Evolutionary conservation across 257 asterid genomes (phyloP).

Genomic region (Solanum peruvianum): DNA sequence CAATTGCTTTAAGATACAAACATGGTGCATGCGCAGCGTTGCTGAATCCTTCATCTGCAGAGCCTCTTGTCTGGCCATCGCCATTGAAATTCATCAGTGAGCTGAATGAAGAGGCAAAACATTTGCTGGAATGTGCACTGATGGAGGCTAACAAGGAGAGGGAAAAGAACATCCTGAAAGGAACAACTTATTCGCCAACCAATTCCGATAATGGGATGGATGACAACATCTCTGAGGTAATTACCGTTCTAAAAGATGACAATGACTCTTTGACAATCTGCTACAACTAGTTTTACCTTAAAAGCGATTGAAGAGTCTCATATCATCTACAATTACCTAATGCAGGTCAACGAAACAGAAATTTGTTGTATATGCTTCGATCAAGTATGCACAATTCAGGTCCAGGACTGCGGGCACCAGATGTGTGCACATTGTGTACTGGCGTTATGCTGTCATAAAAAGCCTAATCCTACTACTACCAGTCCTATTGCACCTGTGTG

Average conservation of each 20-base stretch:
- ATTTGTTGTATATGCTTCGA: constrained; percentile 92
- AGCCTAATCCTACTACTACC: constrained; percentile 63
- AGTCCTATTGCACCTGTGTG: constrained; percentile 50
- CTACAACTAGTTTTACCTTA: background rate
- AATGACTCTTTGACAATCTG: background rate
- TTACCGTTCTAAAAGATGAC: background rate
- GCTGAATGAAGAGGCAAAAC: constrained; percentile 76
- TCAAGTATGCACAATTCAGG: constrained; percentile 82
- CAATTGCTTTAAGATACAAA: constrained; percentile 62
- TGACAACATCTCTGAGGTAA: constrained; percentile 68
- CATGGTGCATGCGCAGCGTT: constrained; percentile 84
- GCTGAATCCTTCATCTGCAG: constrained; percentile 85
- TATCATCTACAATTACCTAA: background rate
- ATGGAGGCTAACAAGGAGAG: constrained; percentile 79
- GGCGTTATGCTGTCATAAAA: constrained; percentile 83
- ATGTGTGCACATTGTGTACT: constrained; percentile 97
- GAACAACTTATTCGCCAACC: constrained; percentile 46
- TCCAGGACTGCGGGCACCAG: constrained; percentile 78
- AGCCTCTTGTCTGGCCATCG: constrained; percentile 98
- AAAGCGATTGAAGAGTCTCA: background rate
- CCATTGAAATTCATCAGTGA: constrained; percentile 81
- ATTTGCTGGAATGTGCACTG: constrained; percentile 61
- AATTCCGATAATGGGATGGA: constrained; percentile 44
- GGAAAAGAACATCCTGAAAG: constrained; percentile 64
- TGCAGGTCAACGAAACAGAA: constrained; percentile 67